Evolutionary conservation across 495 filamentous ascomycete genomes (phyloP).

Genomic region (Cladorrhinum samala): DNA sequence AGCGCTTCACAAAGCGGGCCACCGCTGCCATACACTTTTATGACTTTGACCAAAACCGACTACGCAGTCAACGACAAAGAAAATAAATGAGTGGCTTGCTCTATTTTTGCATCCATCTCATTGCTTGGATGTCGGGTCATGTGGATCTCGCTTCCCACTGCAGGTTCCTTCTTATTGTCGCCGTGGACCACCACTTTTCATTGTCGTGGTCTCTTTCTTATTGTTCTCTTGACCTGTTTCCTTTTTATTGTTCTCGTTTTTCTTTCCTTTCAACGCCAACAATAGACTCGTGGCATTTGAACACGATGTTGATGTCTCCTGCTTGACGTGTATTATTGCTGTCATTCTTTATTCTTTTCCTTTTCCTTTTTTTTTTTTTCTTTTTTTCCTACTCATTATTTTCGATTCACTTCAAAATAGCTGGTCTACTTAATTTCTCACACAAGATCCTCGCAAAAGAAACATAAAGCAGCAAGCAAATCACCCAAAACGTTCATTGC

Average conservation of each 20-base stretch:
- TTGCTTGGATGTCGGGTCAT: slow-evolving; percentile 8
- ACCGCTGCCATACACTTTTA: slow-evolving; percentile 7
- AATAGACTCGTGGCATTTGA: slow-evolving; percentile 13
- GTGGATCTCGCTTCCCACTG: slow-evolving; percentile 2
- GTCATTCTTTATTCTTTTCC: slow-evolving; percentile 7
- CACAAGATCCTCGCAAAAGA: not conserved
- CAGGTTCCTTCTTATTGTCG: not conserved
- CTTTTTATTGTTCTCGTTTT: slow-evolving; percentile 18
- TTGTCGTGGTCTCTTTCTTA: slow-evolving; percentile 3
- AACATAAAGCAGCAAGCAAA: not conserved
- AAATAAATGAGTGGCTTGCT: slow-evolving; percentile 3
- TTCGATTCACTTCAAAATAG: slow-evolving; percentile 12
- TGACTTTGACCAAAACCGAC: no score
- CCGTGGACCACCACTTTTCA: slow-evolving; percentile 5
- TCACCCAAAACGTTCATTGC: not conserved
- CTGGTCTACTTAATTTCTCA: slow-evolving; percentile 15
- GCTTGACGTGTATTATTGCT: not conserved
- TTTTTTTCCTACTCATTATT: slow-evolving; percentile 7
- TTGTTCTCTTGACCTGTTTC: not conserved
- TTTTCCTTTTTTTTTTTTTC: slow-evolving; percentile 8
- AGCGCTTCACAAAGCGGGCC: slow-evolving; percentile 8
- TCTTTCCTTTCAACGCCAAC: slow-evolving; percentile 7
- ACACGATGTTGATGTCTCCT: no score
- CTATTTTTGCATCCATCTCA: slow-evolving; percentile 3
- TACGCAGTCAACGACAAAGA: slow-evolving; percentile 7